Evolutionary conservation across 2,329 filamentous ascomycete species (phyloP), one percentile per base, ranked within the genome.

Genomic region (Pyrenophora teres): DNA sequence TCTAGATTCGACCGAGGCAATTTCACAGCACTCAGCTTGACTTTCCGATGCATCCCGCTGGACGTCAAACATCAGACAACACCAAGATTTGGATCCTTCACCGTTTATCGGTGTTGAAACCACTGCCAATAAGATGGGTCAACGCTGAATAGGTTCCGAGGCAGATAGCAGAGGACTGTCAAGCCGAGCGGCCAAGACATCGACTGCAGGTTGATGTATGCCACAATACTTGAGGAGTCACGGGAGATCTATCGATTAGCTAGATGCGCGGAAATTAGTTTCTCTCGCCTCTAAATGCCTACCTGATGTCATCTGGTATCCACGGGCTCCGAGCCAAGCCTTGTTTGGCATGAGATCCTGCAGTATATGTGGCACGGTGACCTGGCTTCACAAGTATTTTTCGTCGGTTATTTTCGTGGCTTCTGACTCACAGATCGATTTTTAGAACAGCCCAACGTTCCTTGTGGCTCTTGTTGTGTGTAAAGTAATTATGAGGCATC

Each of bases 131-230:
- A 25, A 37, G 32, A 35, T 39, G 12, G 16, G 18, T 5, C 16
- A 15, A 16, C 10, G 25, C 50, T 35, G 40, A 45, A 40, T 13
- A 41, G 16, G 46, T 51, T 57, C 54, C 36, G 54, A 54, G 51
- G 54, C 39, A 48, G 12, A 30, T 10, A 9, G 10, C 27, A 2
- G 32, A 10, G 25, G 13, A 18, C n/a, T 38, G 13, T 21, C 40
- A 40, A 23, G 27, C 19, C 36, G 18, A 23, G 40, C 18, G 32
- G 52, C 45, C 38, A 52, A 44, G 40, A 32, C 30, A 9, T 6
- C 30, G 42, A 10, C 16, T 46, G 31, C 45, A 56, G 35, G 40
- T 33, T 6, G 42, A 18, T 35, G 40, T 35, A 50, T 36, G 40
- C 46, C 46, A 49, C 42, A 50, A 32, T 30, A 30, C 27, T 30